A percentile compares a stretch with the other conserved stretches of the same genome.
phyloP scores from a whole-genome alignment of 768 basidiomycete species.

The Phlegmacium glaucopus region DNA sequence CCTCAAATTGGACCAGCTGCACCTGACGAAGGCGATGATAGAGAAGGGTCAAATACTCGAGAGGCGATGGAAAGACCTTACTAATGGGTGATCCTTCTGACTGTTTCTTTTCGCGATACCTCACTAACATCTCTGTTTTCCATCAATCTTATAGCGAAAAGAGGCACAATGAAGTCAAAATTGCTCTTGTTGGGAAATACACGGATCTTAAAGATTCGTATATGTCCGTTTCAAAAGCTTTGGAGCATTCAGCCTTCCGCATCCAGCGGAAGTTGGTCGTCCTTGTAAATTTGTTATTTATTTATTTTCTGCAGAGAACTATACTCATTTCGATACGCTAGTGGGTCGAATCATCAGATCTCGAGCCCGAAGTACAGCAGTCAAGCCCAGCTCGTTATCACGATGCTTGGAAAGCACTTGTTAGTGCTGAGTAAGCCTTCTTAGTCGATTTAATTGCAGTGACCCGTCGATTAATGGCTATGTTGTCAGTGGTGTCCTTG shows the following conservation, averaged over 20 bases:
- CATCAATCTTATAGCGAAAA: constrained; percentile 98
- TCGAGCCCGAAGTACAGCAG: constrained; percentile 81
- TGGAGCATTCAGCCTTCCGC: constrained; percentile 95
- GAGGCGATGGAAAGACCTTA: constrained; percentile 79
- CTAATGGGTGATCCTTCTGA: constrained; percentile 55
- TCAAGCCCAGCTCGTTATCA: constrained; percentile 84
- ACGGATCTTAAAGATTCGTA: constrained; percentile 96
- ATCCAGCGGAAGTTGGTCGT: constrained; percentile 82
- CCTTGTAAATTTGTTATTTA: constrained; percentile 44
- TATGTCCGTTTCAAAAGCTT: constrained; percentile 95
- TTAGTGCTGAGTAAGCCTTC: constrained; percentile 73
- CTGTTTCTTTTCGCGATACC: neutral
- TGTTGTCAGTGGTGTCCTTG: constrained; percentile 78
- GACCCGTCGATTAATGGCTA: too few relatives aligned
- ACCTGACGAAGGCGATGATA: constrained; percentile 40
- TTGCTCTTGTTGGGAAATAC: constrained; percentile 96
- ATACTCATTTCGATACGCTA: constrained; percentile 22
- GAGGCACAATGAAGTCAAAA: constrained; percentile 81
- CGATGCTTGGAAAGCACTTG: constrained; percentile 91
- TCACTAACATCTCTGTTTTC: constrained; percentile 3
- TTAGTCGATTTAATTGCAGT: constrained; percentile 7
- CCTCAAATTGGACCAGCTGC: constrained; percentile 63
- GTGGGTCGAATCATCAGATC: constrained; percentile 96
- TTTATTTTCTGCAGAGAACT: neutral
- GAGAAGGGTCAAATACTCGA: constrained; percentile 65